phyloP scores from a whole-genome alignment of 2,329 filamentous ascomycete species.

The Botrytis paeoniae region DNA sequence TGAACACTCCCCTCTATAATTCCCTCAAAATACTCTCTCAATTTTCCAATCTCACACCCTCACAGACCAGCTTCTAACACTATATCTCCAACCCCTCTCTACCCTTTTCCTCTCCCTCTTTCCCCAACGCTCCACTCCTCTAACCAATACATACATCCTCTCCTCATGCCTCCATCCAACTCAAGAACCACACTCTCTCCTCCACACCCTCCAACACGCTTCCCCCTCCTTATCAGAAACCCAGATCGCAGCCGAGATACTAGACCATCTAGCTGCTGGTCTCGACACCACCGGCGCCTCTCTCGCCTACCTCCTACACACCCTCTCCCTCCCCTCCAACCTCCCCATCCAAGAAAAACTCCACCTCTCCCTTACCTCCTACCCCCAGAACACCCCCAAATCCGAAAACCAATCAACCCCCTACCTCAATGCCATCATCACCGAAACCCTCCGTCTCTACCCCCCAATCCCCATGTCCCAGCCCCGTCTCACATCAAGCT shows the following conservation, averaged over 20 bases:
- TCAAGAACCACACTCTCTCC: slow-evolving; percentile 51
- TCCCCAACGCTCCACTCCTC: slow-evolving; percentile 47
- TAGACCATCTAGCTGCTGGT: slow-evolving; percentile 68
- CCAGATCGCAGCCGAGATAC: slow-evolving; percentile 63
- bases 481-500: slow-evolving; percentile 52
- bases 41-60: not conserved
- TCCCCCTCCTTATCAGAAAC: slow-evolving; percentile 44
- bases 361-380: slow-evolving; percentile 32
- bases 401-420: slow-evolving; percentile 44
- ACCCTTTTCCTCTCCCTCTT: slow-evolving; percentile 82
- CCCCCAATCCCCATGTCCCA: slow-evolving; percentile 65
- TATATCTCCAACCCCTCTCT: slow-evolving; percentile 93
- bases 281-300: slow-evolving; percentile 71
- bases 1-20: not conserved
- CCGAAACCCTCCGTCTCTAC: slow-evolving; percentile 60
- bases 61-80: slow-evolving; percentile 48
- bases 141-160: slow-evolving; percentile 58
- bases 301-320: slow-evolving; percentile 69
- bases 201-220: slow-evolving; percentile 55
- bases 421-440: slow-evolving; percentile 62
- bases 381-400: fast-evolving
- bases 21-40: not conserved
- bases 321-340: slow-evolving; percentile 60
- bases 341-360: slow-evolving; percentile 50
- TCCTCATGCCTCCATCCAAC: slow-evolving; percentile 45